phyloP scores from a whole-genome alignment of 148 eudicot genomes.

The Tetragonia tetragonoides region DNA sequence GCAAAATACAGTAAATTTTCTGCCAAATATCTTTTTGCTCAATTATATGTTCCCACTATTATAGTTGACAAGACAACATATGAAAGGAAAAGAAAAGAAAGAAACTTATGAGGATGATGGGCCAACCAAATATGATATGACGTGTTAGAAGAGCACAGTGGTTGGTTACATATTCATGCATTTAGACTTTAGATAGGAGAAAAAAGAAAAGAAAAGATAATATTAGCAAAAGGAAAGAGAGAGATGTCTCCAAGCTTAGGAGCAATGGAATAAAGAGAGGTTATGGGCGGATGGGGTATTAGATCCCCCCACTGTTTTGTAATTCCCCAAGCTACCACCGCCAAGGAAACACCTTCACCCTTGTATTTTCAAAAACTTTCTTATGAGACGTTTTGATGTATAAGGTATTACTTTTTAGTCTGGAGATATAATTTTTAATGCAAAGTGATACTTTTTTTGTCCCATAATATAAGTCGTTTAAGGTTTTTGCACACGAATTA shows the following conservation, averaged over 20 bases:
- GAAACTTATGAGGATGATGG: not conserved
- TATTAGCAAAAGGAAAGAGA: not conserved
- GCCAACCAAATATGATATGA: constrained; percentile 9
- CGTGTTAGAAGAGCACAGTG: not conserved
- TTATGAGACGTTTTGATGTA: too few relatives aligned
- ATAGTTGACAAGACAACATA: not conserved
- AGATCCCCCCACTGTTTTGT: constrained; percentile 8
- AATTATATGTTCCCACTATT: too few relatives aligned
- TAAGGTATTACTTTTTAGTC: too few relatives aligned
- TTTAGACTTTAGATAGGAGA: not conserved
- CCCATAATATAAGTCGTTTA: too few relatives aligned
- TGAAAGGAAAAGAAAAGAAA: not conserved
- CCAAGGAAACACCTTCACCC: constrained; percentile 7
- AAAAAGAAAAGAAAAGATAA: not conserved
- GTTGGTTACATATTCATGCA: constrained; percentile 6
- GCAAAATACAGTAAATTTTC: too few relatives aligned
- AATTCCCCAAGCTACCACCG: constrained; percentile 14
- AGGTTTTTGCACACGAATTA: too few relatives aligned
- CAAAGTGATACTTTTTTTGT: too few relatives aligned
- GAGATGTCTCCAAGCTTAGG: constrained; percentile 2
- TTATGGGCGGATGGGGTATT: constrained; percentile 11
- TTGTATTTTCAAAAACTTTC: not conserved
- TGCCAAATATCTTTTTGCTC: not conserved
- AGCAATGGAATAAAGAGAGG: constrained; percentile 7
- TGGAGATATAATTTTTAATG: too few relatives aligned